Base-by-base conservation (phyloP, 371 early-diverging fungal genomes). In the Phascolomyces articulosus region DNA sequence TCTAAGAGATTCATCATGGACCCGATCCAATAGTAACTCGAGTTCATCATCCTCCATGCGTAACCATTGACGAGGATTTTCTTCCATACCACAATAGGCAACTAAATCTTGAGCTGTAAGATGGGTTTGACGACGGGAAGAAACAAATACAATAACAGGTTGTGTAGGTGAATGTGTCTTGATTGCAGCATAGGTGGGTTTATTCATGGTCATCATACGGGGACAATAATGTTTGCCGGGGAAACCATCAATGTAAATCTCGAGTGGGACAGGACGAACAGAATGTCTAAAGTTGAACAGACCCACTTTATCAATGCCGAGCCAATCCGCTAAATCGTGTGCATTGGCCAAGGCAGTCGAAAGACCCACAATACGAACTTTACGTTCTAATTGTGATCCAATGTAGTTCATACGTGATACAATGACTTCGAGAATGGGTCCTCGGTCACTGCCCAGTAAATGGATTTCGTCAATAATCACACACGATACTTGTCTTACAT, bases 381-480 rank as follows among this genome's bases (percentile, higher is more conserved):
- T 78, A 62, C 83, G 74, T 21, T 82, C 78, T 13, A 85, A 67
- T 54, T 90, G 90, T 3, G 92, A 86, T 0, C 93, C 87, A 65
- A 96, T 96, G 67, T 94, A 94, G 67, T 95, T 95, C 97, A 96
- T 96, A 51, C 99, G 90, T 31, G 96, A 93, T 1, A 99, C 98
- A 74, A 99, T 95, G 3, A 96, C 93, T 73, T 99, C 99, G 53
- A 99, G 76, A 71, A 96, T 95, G 15, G 97, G 96, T 0, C 99
- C 99, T 68, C 99, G 93, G 64, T 97, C 98, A 24, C 93, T 93
- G 20, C 98, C 97, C 24, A 99, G 84, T 62, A 99, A 77, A 77
- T 99, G 99, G 60, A 99, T 98, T 84, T 99, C 99, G 80, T 99
- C 99, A 68, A 99, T 94, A 40, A 99, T 94, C 7, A 99, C 93